Percentiles rank a stretch among this genome's conserved stretches.
phyloP scores from a whole-genome alignment of 2,329 filamentous ascomycete species.

The Cladosporium sp. region DNA sequence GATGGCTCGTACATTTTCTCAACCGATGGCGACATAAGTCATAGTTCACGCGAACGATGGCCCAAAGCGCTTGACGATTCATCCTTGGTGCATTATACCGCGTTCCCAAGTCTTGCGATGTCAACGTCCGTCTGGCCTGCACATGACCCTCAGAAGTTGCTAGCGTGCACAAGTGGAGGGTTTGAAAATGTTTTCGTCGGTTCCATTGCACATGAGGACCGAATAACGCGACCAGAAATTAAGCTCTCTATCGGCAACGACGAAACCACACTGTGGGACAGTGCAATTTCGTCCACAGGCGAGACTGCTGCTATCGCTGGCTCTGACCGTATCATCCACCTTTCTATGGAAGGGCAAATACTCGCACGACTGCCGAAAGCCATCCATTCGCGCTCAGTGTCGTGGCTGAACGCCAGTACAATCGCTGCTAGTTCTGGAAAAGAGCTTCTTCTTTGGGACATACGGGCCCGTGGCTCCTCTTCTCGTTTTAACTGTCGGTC shows the following conservation, averaged over 20 bases:
- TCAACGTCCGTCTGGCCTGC: constrained; percentile 19
- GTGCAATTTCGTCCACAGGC: constrained; percentile 3
- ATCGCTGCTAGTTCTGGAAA: constrained; percentile 38
- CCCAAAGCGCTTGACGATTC: neutral
- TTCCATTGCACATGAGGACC: neutral
- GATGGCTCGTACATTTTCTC: neutral
- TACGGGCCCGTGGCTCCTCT: constrained; percentile 20
- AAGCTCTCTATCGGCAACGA: constrained; percentile 3
- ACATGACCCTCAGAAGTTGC: constrained; percentile 2
- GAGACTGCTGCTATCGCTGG: constrained; percentile 9
- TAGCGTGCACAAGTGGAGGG: neutral
- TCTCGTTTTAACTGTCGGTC: constrained; percentile 17
- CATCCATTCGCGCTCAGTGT: constrained; percentile 3
- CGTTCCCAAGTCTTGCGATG: neutral
- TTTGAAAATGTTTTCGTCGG: constrained; percentile 6
- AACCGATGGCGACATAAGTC: neutral
- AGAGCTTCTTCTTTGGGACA: constrained; percentile 35
- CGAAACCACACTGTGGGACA: constrained; percentile 12
- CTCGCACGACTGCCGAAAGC: constrained; percentile 2
- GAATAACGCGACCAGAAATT: neutral
- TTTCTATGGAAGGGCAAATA: constrained; percentile 18
- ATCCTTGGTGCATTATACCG: neutral
- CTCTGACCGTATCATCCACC: constrained; percentile 4
- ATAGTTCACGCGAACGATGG: neutral
- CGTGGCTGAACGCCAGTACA: constrained; percentile 36